Evolutionary conservation across 2,329 filamentous ascomycete genomes (phyloP).

Genomic region (Aspergillus fischeri): DNA sequence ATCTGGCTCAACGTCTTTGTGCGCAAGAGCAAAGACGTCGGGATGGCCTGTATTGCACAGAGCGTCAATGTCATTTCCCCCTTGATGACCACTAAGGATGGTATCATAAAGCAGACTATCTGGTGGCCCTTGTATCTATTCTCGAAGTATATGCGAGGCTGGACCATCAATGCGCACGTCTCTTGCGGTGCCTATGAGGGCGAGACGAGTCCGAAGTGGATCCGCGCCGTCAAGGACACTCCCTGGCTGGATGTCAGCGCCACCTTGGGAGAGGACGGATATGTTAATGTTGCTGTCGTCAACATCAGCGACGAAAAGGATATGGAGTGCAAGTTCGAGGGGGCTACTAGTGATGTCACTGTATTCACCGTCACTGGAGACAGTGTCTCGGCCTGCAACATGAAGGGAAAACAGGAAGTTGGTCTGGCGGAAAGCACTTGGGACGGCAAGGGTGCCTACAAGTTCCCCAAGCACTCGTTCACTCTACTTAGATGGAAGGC

Average conservation of each 20-base stretch:
- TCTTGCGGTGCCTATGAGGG: constrained; percentile 62
- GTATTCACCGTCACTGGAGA: constrained; percentile 62
- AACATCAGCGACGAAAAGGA: constrained; percentile 63
- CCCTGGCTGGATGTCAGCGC: constrained; percentile 53
- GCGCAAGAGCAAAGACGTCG: constrained; percentile 64
- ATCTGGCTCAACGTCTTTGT: constrained; percentile 75
- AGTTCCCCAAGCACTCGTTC: constrained; percentile 66
- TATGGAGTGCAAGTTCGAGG: constrained; percentile 58
- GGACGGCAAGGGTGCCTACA: constrained; percentile 59
- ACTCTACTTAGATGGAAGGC: constrained; percentile 60
- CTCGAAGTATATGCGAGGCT: constrained; percentile 68
- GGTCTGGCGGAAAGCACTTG: constrained; percentile 58
- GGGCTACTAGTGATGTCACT: constrained; percentile 49
- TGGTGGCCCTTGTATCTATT: constrained; percentile 73
- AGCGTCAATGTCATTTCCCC: constrained; percentile 74
- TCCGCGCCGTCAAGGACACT: constrained; percentile 54
- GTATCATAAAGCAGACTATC: constrained; percentile 66
- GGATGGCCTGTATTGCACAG: constrained; percentile 77
- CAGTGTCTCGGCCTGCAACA: constrained; percentile 58
- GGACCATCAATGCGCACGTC: constrained; percentile 64
- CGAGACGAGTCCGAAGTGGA: constrained; percentile 38
- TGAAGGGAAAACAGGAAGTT: constrained; percentile 59
- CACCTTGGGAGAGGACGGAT: constrained; percentile 50
- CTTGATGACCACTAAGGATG: constrained; percentile 64
- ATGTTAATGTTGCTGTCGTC: constrained; percentile 65